phyloP scores from a whole-genome alignment of 1,284 basidiomycete species.

The Tilletiaria anomala region DNA sequence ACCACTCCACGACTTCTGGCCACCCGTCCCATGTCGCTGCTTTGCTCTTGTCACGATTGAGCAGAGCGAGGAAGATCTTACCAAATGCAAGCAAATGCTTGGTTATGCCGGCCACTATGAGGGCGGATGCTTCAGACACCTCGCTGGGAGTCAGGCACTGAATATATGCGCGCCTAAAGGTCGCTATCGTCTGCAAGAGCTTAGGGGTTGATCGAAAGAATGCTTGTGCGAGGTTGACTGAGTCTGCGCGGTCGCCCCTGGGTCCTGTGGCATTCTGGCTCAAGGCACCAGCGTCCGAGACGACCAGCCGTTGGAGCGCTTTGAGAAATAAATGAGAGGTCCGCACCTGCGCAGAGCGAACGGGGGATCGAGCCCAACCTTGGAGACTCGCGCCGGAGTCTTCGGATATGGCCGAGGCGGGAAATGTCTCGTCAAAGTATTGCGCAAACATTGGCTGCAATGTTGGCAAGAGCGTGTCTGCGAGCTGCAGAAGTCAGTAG shows the following conservation, averaged over 20 bases:
- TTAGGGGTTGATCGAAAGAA: conserved; percentile 31
- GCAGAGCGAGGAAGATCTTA: conserved; percentile 32
- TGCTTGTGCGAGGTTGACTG: conserved; percentile 23
- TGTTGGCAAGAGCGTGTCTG: conserved; percentile 16
- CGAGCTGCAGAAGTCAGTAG: conserved; percentile 2
- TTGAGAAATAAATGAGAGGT: conserved; percentile 33
- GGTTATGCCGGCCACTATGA: conserved; percentile 23
- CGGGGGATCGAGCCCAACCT: conserved; percentile 17
- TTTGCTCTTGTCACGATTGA: conserved; percentile 24
- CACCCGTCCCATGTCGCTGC: conserved; percentile 32
- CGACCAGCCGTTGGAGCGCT: conserved; percentile 21
- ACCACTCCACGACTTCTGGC: conserved; percentile 33
- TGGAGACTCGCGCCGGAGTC: conserved; percentile 7
- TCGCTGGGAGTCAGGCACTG: not conserved
- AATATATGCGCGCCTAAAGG: not conserved
- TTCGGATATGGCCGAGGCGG: not conserved
- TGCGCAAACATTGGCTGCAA: conserved; percentile 29
- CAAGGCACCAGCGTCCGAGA: conserved; percentile 30
- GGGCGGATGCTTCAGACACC: conserved; percentile 3
- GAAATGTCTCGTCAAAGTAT: conserved; percentile 27
- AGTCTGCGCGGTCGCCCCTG: conserved; percentile 7
- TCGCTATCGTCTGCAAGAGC: conserved; percentile 12
- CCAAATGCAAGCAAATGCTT: conserved; percentile 31
- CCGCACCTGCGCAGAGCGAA: conserved; percentile 21
- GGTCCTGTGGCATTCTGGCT: conserved; percentile 7